These are phyloP conservation scores for Nicotiana tomentosiformis DNA, from an alignment of 257 asterid genomes.

Conservation along the genomic window DNA sequence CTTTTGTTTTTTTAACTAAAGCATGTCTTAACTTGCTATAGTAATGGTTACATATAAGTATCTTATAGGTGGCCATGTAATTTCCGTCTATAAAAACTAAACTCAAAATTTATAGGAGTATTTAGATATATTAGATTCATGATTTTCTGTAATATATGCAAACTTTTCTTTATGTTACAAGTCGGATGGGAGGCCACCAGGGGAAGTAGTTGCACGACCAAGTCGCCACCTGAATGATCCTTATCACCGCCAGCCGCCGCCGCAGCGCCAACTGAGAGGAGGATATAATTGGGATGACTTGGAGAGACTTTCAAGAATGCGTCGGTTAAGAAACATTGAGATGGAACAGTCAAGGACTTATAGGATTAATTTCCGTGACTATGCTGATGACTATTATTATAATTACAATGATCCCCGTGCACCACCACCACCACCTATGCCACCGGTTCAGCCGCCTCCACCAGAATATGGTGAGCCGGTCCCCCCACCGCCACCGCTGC, in stretches of 20 bases:
- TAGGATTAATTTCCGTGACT: not conserved
- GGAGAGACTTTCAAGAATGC: not conserved
- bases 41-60: too few species aligned
- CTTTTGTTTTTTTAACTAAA: too few species aligned
- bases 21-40: too few species aligned
- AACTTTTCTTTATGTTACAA: too few species aligned
- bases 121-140: too few species aligned
- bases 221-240: not conserved
- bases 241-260: not conserved
- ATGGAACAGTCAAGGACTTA: not conserved
- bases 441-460: not conserved
- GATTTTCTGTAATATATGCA: not conserved
- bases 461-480: not conserved
- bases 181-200: not conserved
- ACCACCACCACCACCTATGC: not conserved
- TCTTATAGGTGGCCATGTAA: too few species aligned
- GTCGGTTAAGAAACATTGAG: not conserved
- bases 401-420: not conserved
- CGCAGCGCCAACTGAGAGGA: not conserved
- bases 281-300: not conserved
- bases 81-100: too few species aligned
- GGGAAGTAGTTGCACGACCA: not conserved
- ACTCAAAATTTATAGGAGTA: too few species aligned
- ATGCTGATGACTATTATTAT: not conserved
- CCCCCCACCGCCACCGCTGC: not conserved